Evolutionary conservation across 768 basidiomycete genomes (phyloP), one percentile per base, ranked within the genome.

Genomic region (Boletus rubescentipes): DNA sequence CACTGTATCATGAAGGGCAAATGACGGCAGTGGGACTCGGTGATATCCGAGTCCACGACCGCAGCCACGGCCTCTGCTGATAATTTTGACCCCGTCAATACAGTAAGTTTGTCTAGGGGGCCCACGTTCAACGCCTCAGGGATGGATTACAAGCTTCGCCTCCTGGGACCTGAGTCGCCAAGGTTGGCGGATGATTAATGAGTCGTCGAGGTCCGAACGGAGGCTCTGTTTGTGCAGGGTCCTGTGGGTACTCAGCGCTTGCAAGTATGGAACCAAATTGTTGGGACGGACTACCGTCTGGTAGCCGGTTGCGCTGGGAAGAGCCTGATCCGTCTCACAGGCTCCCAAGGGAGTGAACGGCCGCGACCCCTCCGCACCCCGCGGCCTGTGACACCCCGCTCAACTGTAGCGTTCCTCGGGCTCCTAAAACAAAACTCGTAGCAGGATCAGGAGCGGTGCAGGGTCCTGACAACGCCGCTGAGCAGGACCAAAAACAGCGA

Each of bases 401-500:
- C 54, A 20, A 6, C 26, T 26, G 26, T 26, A 44, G 26, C n/a
- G 45, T 46, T 47, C 35, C 49, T 54, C 49, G 54, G 39, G 62
- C 44, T 34, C 49, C 56, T 35, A 55, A 53, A 56, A 51, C 49
- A 51, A 46, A 46, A 30, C 20, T 5, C 42, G n/a, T 52, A 43
- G 29, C 47, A 54, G 43, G 54, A 53, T 56, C 38, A 46, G 46
- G 52, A 49, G 56, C 55, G 48, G 57, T 58, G 53, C 68, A 57
- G 56, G 65, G 61, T 60, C 66, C 40, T 61, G 45, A 55, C 55
- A 61, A 54, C 63, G 67, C 68, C 67, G 67, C 67, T 68, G 67
- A 69, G 64, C 65, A 29, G 44, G 38, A 26, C 53, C 44, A 42
- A 58, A 58, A 58, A 38, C 67, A 67, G 66, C 66, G 66, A 54